A percentile compares a stretch with the other conserved stretches of the same genome.
phyloP scores from a whole-genome alignment of 2,329 filamentous ascomycete species.

The Trichoderma polysporum region DNA sequence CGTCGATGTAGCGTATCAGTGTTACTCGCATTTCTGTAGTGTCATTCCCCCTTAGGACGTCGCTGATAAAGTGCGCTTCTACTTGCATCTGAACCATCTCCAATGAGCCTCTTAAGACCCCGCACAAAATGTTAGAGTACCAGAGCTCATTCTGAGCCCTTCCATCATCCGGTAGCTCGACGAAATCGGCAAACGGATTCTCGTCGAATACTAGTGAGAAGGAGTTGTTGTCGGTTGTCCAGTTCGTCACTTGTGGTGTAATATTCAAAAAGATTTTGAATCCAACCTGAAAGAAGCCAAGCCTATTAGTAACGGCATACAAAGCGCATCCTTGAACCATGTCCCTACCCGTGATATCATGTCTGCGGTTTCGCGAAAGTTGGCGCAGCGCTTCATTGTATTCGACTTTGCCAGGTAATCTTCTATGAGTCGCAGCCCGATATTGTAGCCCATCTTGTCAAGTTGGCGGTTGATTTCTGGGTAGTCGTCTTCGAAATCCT shows the following conservation, averaged over 20 bases:
- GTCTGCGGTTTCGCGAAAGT: constrained; percentile 94
- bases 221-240: constrained; percentile 93
- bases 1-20: constrained; percentile 90
- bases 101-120: constrained; percentile 82
- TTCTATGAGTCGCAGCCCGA: constrained; percentile 91
- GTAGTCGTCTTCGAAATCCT: constrained; percentile 94
- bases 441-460: constrained; percentile 99
- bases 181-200: constrained; percentile 95
- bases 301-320: constrained; percentile 25
- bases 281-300: constrained; percentile 63
- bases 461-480: constrained; percentile 95
- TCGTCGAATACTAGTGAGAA: constrained; percentile 97
- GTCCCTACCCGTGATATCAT: constrained; percentile 80
- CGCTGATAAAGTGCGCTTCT: constrained; percentile 93
- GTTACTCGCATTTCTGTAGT: constrained; percentile 96
- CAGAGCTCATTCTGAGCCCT: constrained; percentile 94
- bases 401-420: constrained; percentile 97
- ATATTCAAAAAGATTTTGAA: constrained; percentile 99
- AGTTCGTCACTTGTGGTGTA: constrained; percentile 88
- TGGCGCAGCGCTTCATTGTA: constrained; percentile 81
- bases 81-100: constrained; percentile 99
- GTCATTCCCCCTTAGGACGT: constrained; percentile 88
- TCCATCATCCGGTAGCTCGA: constrained; percentile 94
- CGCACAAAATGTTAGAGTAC: constrained; percentile 97
- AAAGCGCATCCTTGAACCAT: neutral